Base-by-base conservation (phyloP, 768 basidiomycete genomes). In the Boletus insuetus region DNA sequence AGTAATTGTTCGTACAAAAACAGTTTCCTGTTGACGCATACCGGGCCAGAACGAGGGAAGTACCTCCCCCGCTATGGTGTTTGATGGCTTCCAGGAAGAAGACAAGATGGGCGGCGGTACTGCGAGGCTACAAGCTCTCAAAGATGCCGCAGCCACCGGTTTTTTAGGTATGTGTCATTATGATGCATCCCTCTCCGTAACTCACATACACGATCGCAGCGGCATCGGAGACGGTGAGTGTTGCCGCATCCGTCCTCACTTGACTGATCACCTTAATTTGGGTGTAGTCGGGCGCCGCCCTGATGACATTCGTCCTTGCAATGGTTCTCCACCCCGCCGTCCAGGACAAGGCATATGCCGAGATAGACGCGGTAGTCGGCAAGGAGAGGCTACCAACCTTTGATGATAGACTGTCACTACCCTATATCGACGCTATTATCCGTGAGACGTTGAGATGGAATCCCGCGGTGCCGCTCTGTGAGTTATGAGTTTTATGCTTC, bases 361-460 rank as follows among this genome's bases (percentile, higher is more conserved):
- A 59, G 44, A 56, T 67, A 37, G 54, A 67, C 3, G 35, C 54
- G 14, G 51, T 65, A 0, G 46, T 69, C 10, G 63, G 65, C 34
- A 66, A 55, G 39, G 55, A 51, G 39, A 58, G 57, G 14, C 55
- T 69, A 1, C 67, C 63, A 31, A 61, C 41, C 2, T 35, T 56
- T 24, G 48, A 46, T 11, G 63, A 71, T 26, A 51, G 58, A 32
- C 16, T 46, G 12, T 55, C 35, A 6, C 49, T 78, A 13, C 74
- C 74, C 1, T 78, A 75, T 48, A 66, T 75, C 7, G 65, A 62
- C 4, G 72, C 74, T 5, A 69, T 76, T 11, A 65, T 71, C n/a
- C 71, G 73, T 49, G 77, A 78, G 58, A 58, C 53, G 3, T 41
- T 63, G 31, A 57, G 64, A 44, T 58, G 64, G 64, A 31, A 31